A percentile compares a stretch with the other conserved stretches of the same genome.
These are phyloP conservation scores for Geosmithia flava DNA, from an alignment of 2,329 filamentous ascomycete genomes.

Conservation along the genomic window DNA sequence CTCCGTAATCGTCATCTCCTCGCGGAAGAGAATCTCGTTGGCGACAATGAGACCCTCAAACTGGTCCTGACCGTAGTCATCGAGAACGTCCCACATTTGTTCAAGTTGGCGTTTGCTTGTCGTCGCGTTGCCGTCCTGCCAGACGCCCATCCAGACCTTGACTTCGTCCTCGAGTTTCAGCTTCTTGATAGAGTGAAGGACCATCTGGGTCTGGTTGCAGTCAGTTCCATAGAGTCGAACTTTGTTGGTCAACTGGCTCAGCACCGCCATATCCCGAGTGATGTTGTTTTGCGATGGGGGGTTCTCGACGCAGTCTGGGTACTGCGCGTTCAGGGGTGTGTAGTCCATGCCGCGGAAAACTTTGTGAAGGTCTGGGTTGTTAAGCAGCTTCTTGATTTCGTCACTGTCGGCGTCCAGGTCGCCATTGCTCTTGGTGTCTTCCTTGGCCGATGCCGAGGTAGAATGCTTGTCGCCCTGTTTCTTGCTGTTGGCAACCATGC, in stretches of 20 bases:
- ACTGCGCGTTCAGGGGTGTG: constrained; percentile 83
- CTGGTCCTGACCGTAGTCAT: constrained; percentile 50
- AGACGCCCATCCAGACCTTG: constrained; percentile 91
- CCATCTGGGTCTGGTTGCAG: constrained; percentile 95
- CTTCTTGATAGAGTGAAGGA: constrained; percentile 67
- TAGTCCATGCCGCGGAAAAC: constrained; percentile 96
- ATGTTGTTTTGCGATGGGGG: constrained; percentile 89
- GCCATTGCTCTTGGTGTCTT: constrained; percentile 51
- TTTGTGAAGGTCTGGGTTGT: constrained; percentile 73
- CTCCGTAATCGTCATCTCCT: constrained; percentile 56
- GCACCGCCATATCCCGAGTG: constrained; percentile 78
- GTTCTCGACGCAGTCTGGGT: constrained; percentile 65
- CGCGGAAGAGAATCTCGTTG: constrained; percentile 65
- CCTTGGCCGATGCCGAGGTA: constrained; percentile 36
- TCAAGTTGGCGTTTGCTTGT: constrained; percentile 73
- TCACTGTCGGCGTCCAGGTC: constrained; percentile 62
- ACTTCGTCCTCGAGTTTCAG: constrained; percentile 59
- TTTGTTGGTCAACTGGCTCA: constrained; percentile 80
- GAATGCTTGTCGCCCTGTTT: constrained; percentile 8
- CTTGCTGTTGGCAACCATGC: constrained; percentile 48
- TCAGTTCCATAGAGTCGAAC: constrained; percentile 89
- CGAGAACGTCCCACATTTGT: constrained; percentile 77
- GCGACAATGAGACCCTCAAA: constrained; percentile 78
- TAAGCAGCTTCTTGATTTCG: constrained; percentile 72
- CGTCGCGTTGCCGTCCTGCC: constrained; percentile 73